Conservation (phyloP, 345 rosid genomes). For the Odontarrhena argentea region DNA sequence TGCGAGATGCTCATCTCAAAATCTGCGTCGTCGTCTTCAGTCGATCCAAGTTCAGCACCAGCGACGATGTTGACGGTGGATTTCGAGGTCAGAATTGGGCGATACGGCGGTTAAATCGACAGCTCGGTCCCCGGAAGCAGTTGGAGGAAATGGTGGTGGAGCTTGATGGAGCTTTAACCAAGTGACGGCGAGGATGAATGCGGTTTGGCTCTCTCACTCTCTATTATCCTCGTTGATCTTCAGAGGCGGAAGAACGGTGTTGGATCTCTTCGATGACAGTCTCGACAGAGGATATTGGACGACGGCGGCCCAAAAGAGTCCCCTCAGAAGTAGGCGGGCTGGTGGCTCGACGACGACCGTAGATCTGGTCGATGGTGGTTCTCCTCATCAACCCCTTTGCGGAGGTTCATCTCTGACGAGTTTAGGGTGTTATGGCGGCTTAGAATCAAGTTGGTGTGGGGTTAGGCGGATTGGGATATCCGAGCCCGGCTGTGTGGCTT, state of each 20-base stretch:
- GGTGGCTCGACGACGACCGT: too few species aligned
- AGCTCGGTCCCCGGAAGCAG: conserved; percentile 56
- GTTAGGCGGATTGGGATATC: too few species aligned
- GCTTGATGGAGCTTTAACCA: conserved; percentile 91
- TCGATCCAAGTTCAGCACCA: conserved; percentile 16
- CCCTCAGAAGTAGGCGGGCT: too few species aligned
- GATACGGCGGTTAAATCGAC: conserved; percentile 28
- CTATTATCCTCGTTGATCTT: conserved; percentile 81
- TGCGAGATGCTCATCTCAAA: conserved; percentile 33
- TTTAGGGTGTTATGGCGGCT: too few species aligned
- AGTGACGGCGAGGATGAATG: conserved; percentile 82
- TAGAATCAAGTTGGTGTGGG: too few species aligned
- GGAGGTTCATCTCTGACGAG: too few species aligned
- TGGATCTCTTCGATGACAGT: too few species aligned
- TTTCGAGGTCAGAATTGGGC: conserved; percentile 29
- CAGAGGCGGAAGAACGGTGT: conserved; percentile 40
- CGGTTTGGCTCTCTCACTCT: conserved; percentile 83
- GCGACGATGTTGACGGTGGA: conserved; percentile 27
- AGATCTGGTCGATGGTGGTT: too few species aligned
- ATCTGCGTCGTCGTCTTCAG: conserved; percentile 10
- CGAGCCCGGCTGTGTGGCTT: too few species aligned
- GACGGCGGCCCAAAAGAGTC: too few species aligned
- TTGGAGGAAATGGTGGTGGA: conserved; percentile 97
- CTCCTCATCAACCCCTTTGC: too few species aligned
- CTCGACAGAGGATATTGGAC: too few species aligned